Evolutionary conservation across 148 eudicot genomes (phyloP).

Genomic region (Rheum nobile): DNA sequence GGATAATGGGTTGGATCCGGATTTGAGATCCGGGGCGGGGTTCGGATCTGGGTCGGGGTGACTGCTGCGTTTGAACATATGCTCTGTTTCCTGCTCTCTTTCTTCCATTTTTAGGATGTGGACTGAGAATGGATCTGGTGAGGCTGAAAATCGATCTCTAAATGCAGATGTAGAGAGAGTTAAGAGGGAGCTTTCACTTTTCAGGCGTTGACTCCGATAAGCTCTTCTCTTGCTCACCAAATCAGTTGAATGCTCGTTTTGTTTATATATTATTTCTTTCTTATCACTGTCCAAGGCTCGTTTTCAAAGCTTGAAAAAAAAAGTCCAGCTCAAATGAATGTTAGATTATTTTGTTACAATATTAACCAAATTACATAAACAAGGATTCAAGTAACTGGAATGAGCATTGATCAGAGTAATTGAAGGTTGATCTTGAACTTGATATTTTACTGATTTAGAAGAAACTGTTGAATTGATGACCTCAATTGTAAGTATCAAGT

Average conservation of each 20-base stretch:
- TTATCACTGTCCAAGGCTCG: not conserved
- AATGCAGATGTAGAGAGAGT: not conserved
- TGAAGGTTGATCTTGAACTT: too few relatives aligned
- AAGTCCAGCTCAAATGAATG: not conserved
- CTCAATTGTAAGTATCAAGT: too few relatives aligned
- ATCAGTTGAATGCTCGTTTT: not conserved
- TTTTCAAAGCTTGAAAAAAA: not conserved
- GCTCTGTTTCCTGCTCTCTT: not conserved
- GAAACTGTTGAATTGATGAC: too few relatives aligned
- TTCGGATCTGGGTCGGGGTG: conserved; percentile 5
- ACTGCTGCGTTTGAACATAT: not conserved
- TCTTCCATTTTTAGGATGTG: not conserved
- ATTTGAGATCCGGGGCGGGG: not conserved
- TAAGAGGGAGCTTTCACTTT: not conserved
- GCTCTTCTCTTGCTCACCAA: not conserved
- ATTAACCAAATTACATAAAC: too few relatives aligned
- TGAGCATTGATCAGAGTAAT: too few relatives aligned
- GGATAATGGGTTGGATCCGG: not conserved
- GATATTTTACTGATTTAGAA: too few relatives aligned
- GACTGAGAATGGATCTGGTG: not conserved
- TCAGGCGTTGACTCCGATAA: conserved; percentile 6
- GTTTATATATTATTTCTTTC: not conserved
- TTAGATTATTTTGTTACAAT: not conserved
- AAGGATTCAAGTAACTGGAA: too few relatives aligned
- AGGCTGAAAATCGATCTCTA: not conserved